Percentiles rank a stretch among this genome's conserved stretches.
Evolutionary conservation across 129 eudicot species (phyloP).

Genomic region (Erigeron canadensis): DNA sequence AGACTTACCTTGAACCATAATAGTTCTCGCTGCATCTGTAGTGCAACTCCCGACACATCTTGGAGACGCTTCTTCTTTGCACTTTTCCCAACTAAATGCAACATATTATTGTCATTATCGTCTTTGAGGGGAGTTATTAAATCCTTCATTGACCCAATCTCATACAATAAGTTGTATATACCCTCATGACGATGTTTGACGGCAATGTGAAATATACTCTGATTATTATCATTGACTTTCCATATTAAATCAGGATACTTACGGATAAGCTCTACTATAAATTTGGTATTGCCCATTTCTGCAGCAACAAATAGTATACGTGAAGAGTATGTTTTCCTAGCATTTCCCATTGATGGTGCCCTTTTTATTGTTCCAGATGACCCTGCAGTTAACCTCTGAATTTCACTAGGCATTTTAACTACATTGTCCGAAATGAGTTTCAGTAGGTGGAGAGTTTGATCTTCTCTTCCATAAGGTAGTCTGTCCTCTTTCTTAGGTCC

Average conservation of each 20-base stretch:
- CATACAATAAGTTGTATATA: constrained; percentile 45
- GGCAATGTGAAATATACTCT: constrained; percentile 52
- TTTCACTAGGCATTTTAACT: constrained; percentile 28
- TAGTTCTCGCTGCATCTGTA: constrained; percentile 54
- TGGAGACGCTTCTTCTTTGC: constrained; percentile 38
- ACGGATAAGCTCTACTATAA: constrained; percentile 41
- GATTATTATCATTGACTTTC: constrained; percentile 49
- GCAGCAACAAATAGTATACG: constrained; percentile 48
- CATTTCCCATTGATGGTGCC: background rate
- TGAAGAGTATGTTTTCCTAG: constrained; percentile 30
- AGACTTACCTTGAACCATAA: constrained; percentile 50
- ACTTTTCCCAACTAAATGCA: constrained; percentile 50
- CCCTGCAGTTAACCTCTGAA: constrained; percentile 18
- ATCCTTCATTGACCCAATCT: constrained; percentile 50
- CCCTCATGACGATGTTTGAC: constrained; percentile 49
- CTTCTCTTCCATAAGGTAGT: constrained; percentile 25
- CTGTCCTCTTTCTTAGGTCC: constrained; percentile 20
- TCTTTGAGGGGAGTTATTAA: constrained; percentile 41
- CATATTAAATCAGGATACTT: constrained; percentile 57
- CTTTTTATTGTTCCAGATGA: constrained; percentile 9
- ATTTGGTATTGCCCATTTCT: constrained; percentile 44
- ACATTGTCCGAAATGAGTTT: constrained; percentile 33
- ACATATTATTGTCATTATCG: constrained; percentile 38
- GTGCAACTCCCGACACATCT: constrained; percentile 49
- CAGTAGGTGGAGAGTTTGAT: constrained; percentile 30